Conservation (phyloP, 2,329 filamentous ascomycete species). For the Neurospora sp. region DNA sequence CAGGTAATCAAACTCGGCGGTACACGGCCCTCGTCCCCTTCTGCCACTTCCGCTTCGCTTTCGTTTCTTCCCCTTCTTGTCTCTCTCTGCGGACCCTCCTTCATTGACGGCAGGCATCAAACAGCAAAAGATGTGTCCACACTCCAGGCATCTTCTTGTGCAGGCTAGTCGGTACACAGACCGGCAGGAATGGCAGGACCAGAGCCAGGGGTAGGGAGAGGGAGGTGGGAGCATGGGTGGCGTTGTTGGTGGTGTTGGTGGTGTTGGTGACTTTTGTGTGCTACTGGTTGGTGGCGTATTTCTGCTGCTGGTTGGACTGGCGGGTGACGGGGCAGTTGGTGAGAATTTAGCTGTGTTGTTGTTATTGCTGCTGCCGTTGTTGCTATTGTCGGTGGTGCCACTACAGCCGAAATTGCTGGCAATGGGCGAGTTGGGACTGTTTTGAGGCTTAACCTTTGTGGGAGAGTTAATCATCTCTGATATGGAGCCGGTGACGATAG, state of each 20-base stretch:
- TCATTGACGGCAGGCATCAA: conserved; percentile 10
- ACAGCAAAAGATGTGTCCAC: conserved; percentile 28
- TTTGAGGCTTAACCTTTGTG: neutral
- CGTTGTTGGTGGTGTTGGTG: neutral
- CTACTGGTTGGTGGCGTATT: neutral
- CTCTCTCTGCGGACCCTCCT: neutral
- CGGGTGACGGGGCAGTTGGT: neutral
- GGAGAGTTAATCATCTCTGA: neutral
- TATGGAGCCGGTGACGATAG: neutral
- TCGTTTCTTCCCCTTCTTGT: neutral
- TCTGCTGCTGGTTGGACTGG: neutral
- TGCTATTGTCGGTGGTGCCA: neutral
- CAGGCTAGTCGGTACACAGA: conserved; percentile 19
- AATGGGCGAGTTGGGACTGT: neutral
- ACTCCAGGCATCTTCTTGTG: conserved; percentile 30
- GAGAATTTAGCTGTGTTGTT: neutral
- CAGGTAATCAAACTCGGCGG: conserved; percentile 24
- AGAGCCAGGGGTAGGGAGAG: conserved; percentile 20
- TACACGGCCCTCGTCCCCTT: conserved; percentile 13
- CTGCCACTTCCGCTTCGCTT: conserved; percentile 3
- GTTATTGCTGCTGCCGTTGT: neutral
- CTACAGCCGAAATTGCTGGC: neutral
- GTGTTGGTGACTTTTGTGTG: neutral
- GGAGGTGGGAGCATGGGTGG: conserved; percentile 4
- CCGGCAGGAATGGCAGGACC: conserved; percentile 25